These are phyloP conservation scores for Metschnikowia lachancei DNA, from an alignment of 805 yeast species.

Conservation along the genomic window DNA sequence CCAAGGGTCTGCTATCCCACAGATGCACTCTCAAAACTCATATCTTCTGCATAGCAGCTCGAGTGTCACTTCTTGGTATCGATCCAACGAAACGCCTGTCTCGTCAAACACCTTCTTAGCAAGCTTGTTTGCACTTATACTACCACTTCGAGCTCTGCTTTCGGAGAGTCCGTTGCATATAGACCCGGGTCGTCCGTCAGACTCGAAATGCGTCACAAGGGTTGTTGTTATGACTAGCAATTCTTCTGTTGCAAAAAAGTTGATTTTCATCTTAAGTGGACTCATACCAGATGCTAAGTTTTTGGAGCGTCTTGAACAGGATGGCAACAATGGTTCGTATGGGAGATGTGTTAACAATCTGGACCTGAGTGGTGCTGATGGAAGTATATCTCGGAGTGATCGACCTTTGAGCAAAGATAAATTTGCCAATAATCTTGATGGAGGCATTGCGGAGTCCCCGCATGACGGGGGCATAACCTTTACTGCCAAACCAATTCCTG, in stretches of 20 bases:
- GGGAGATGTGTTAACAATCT: neutral
- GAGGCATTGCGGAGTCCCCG: neutral
- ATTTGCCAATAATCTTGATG: neutral
- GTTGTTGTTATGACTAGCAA: constrained; percentile 58
- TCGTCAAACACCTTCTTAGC: constrained; percentile 41
- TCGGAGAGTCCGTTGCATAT: constrained; percentile 33
- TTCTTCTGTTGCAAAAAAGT: constrained; percentile 57
- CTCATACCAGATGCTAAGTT: constrained; percentile 39
- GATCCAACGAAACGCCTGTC: constrained; percentile 7
- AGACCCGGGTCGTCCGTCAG: constrained; percentile 19
- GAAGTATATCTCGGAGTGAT: neutral
- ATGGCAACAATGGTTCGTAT: neutral
- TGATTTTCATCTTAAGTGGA: constrained; percentile 53
- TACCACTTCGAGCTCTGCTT: constrained; percentile 40
- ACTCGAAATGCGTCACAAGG: constrained; percentile 38
- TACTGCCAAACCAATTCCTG: constrained; percentile 3
- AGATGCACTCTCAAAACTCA: constrained; percentile 9
- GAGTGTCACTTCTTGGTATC: constrained; percentile 7
- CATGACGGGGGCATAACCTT: constrained; percentile 6
- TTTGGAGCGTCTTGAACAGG: constrained; percentile 2
- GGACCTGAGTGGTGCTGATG: neutral
- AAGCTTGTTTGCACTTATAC: constrained; percentile 44
- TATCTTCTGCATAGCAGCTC: constrained; percentile 10
- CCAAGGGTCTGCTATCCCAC: constrained; percentile 9
- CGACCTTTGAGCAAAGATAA: neutral